These are phyloP conservation scores for Fusarium coicis DNA, from an alignment of 2,329 filamentous ascomycete species.

Conservation along the genomic window DNA sequence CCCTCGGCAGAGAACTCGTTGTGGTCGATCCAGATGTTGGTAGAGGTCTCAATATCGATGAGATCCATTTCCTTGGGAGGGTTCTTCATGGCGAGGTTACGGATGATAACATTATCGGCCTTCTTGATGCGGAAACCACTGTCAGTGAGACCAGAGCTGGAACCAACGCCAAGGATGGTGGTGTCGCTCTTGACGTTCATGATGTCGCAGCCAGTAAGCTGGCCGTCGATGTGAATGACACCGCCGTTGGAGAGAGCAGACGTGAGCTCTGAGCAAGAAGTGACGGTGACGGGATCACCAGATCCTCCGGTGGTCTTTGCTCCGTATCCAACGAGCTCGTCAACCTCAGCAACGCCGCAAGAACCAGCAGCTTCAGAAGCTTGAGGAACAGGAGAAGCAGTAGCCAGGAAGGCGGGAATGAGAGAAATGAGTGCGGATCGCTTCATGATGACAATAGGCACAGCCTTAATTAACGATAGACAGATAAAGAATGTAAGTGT, in stretches of 20 bases:
- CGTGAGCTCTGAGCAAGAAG: constrained; percentile 54
- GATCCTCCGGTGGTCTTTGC: constrained; percentile 58
- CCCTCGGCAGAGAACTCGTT: constrained; percentile 63
- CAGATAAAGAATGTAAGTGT: constrained; percentile 17
- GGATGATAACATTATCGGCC: constrained; percentile 61
- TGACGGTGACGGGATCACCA: constrained; percentile 57
- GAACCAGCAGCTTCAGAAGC: not conserved
- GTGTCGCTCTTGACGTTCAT: constrained; percentile 59
- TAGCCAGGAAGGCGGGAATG: constrained; percentile 36
- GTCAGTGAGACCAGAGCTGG: constrained; percentile 50
- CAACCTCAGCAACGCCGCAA: constrained; percentile 31
- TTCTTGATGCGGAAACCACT: constrained; percentile 58
- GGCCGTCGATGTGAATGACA: constrained; percentile 57
- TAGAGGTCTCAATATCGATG: constrained; percentile 54
- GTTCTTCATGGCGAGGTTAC: constrained; percentile 60
- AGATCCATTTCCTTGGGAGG: constrained; percentile 59
- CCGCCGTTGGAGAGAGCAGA: constrained; percentile 52
- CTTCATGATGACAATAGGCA: constrained; percentile 35
- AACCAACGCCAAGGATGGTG: constrained; percentile 59
- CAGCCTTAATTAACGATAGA: constrained; percentile 24
- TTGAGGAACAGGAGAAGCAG: constrained; percentile 14
- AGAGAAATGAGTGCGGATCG: constrained; percentile 36
- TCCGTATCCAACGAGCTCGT: constrained; percentile 45
- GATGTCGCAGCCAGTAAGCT: constrained; percentile 52
- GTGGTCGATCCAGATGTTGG: constrained; percentile 68